Percentiles rank a stretch among this genome's conserved stretches.
Conservation (phyloP, 352 stramenopile genomes). For the Pythium angustatum region DNA sequence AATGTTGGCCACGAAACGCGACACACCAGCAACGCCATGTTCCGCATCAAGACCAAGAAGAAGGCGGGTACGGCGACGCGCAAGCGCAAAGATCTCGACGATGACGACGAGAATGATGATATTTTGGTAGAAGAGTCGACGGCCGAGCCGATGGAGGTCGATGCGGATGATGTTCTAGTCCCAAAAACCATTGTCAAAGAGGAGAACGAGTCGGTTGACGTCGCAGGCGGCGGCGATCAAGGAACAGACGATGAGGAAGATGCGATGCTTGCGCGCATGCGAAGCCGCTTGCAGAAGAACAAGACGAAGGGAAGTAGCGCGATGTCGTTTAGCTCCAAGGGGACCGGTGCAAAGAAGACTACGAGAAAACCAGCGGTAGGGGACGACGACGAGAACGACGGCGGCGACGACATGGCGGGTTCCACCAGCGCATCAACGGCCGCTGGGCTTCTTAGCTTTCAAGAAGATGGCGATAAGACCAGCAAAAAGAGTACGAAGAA, state of each 20-base stretch:
- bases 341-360: slow-evolving; percentile 4
- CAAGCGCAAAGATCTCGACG: slow-evolving; percentile 37
- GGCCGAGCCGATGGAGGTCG: slow-evolving; percentile 17
- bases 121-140: background rate
- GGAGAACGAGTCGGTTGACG: background rate
- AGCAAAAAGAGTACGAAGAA: slow-evolving; percentile 40
- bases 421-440: background rate
- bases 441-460: slow-evolving; percentile 53
- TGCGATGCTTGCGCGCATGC: slow-evolving; percentile 38
- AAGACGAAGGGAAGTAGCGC: slow-evolving; percentile 22
- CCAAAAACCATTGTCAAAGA: too few species aligned
- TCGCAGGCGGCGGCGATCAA: background rate
- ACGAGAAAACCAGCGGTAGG: background rate
- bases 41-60: slow-evolving; percentile 46
- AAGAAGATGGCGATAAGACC: slow-evolving; percentile 29
- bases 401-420: background rate
- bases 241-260: slow-evolving; percentile 27
- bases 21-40: slow-evolving; percentile 22
- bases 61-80: slow-evolving; percentile 14
- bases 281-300: slow-evolving; percentile 28
- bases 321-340: slow-evolving; percentile 50
- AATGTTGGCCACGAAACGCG: background rate
- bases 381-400: background rate
- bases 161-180: slow-evolving; percentile 7
- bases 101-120: slow-evolving; percentile 19